Conservation (phyloP, 805 yeast genomes). For the Barnettozyma siamensis region DNA sequence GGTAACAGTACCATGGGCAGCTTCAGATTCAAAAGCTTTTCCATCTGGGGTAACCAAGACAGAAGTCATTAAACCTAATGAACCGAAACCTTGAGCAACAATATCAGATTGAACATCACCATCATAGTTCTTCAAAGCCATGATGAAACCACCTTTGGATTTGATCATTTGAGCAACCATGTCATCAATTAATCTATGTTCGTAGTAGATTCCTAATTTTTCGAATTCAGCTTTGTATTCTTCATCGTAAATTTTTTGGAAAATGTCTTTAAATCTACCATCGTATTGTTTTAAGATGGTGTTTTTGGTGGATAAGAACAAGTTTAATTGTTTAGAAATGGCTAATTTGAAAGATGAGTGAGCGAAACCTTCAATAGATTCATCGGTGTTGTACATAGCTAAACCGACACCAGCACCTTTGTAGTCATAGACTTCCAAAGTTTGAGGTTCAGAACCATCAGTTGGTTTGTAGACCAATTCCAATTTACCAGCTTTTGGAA, state of each 20-base stretch:
- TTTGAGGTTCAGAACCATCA: slow-evolving; percentile 46
- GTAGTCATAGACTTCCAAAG: slow-evolving; percentile 53
- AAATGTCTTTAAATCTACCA: slow-evolving; percentile 77
- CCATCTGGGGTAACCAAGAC: slow-evolving; percentile 82
- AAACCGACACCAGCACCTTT: slow-evolving; percentile 68
- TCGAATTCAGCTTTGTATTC: slow-evolving; percentile 55
- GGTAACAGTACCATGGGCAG: slow-evolving; percentile 86
- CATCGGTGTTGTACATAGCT: slow-evolving; percentile 82
- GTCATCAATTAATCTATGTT: slow-evolving; percentile 79
- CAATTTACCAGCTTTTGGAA: slow-evolving; percentile 61
- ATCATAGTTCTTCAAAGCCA: slow-evolving; percentile 80
- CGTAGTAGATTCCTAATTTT: slow-evolving; percentile 58
- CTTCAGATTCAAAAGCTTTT: slow-evolving; percentile 78
- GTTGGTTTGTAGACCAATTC: slow-evolving; percentile 61
- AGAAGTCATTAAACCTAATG: slow-evolving; percentile 80
- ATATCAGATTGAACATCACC: slow-evolving; percentile 85
- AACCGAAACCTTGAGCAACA: slow-evolving; percentile 84
- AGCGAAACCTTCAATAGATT: slow-evolving; percentile 71
- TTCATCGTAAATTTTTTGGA: slow-evolving; percentile 57
- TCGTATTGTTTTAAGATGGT: slow-evolving; percentile 79
- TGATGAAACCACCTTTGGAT: slow-evolving; percentile 75
- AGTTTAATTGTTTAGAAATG: slow-evolving; percentile 52
- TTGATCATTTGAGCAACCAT: slow-evolving; percentile 89
- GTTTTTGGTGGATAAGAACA: slow-evolving; percentile 70
- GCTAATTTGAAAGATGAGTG: slow-evolving; percentile 78